A percentile compares a stretch with the other conserved stretches of the same genome.
Conservation (phyloP, 2,329 filamentous ascomycete genomes). For the Microsporum ferrugineum region DNA sequence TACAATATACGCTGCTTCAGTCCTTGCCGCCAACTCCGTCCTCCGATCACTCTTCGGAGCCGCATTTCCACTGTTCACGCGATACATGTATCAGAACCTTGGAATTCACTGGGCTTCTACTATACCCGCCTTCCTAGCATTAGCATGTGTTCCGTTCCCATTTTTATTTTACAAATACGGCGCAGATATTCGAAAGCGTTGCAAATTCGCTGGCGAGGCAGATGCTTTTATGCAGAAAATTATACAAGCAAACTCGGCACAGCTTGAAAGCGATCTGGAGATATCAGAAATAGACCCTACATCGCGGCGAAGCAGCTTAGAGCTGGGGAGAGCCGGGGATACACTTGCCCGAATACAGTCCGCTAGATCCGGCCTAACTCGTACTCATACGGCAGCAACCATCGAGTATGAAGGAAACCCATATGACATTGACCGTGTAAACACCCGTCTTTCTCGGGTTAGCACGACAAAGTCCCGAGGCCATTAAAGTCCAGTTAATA, state of each 20-base stretch:
- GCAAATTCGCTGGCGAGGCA: slow-evolving; percentile 59
- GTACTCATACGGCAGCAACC: background rate
- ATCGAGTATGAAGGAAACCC: slow-evolving; percentile 34
- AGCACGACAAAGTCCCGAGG: slow-evolving; percentile 2
- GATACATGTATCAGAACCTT: slow-evolving; percentile 37
- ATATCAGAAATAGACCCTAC: background rate
- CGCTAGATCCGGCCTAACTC: background rate
- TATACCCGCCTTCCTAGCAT: slow-evolving; percentile 60
- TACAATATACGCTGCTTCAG: slow-evolving; percentile 65
- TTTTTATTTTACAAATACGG: slow-evolving; percentile 69
- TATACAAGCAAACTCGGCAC: slow-evolving; percentile 13
- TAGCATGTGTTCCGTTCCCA: slow-evolving; percentile 61
- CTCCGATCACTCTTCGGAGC: slow-evolving; percentile 67
- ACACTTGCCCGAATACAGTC: background rate
- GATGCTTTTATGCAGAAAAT: slow-evolving; percentile 47
- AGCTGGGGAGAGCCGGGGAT: background rate
- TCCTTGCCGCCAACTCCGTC: slow-evolving; percentile 66
- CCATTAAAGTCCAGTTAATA: background rate
- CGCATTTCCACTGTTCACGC: slow-evolving; percentile 66
- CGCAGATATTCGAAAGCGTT: slow-evolving; percentile 49
- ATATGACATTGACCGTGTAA: slow-evolving; percentile 35
- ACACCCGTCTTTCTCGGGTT: slow-evolving; percentile 20
- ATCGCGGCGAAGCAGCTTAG: background rate
- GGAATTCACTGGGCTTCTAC: slow-evolving; percentile 67
- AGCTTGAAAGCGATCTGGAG: background rate